phyloP scores from a whole-genome alignment of 306 rosid species.

The Cucurbita pepo region DNA sequence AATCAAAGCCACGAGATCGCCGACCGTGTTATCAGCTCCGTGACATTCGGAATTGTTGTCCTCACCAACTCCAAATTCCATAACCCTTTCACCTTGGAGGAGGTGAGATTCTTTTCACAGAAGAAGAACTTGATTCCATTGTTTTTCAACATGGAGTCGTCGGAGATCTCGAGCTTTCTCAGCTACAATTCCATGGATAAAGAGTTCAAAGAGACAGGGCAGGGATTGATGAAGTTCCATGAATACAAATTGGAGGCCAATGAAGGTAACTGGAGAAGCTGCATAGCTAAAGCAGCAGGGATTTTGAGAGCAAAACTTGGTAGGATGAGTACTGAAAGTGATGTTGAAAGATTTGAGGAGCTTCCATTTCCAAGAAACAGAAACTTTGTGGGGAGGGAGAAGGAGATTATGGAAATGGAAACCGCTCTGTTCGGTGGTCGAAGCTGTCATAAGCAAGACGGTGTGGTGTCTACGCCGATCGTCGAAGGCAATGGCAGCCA shows the following conservation, averaged over 20 bases:
- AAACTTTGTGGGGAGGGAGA: slow-evolving; percentile 60
- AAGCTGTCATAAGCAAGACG: slow-evolving; percentile 31
- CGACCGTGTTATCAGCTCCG: slow-evolving; percentile 64
- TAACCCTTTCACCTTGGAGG: slow-evolving; percentile 52
- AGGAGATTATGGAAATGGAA: slow-evolving; percentile 67
- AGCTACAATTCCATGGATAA: slow-evolving; percentile 36
- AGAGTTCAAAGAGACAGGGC: slow-evolving; percentile 52
- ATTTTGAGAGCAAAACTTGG: slow-evolving; percentile 60
- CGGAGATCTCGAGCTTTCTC: slow-evolving; percentile 38
- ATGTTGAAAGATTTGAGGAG: slow-evolving; percentile 26
- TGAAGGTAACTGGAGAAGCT: slow-evolving; percentile 57
- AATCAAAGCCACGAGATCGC: slow-evolving; percentile 72
- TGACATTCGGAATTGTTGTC: slow-evolving; percentile 56
- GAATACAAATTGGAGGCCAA: slow-evolving; percentile 53
- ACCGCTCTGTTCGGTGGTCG: slow-evolving; percentile 41
- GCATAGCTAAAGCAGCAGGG: slow-evolving; percentile 35
- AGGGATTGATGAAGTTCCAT: slow-evolving; percentile 42
- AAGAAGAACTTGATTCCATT: slow-evolving; percentile 74
- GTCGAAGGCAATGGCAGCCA: slow-evolving; percentile 41
- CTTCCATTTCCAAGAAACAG: slow-evolving; percentile 52
- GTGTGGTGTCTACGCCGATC: slow-evolving; percentile 6
- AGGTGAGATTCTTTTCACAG: slow-evolving; percentile 70
- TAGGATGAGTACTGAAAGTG: slow-evolving; percentile 36
- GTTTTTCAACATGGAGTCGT: slow-evolving; percentile 43
- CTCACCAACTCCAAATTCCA: slow-evolving; percentile 44